Base-by-base conservation (phyloP, 2,329 filamentous ascomycete species). In the Cordyceps javanica region DNA sequence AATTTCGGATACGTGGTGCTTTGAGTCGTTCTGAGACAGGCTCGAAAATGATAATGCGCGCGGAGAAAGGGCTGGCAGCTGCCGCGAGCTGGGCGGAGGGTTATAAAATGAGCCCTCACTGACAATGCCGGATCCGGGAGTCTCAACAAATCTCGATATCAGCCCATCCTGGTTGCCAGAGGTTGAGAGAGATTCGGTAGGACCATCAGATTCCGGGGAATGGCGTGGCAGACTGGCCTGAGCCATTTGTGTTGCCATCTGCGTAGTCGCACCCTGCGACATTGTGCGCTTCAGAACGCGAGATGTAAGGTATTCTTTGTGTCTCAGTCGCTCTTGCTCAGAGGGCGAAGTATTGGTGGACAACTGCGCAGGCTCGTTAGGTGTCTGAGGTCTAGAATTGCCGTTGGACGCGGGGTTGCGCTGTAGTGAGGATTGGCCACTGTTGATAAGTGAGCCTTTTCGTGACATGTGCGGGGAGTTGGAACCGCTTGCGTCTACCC, bases 271-370 rank as follows among this genome's bases (percentile, higher is more conserved):
- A 60, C 81, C 78, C 60, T 83, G 77, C 7, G 84, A 85, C 0
- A 83, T 79, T 10, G 78, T 83, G 62, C 87, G 80, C 66, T 87
- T 82, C 2, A 91, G 76, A 38, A 90, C 71, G 59, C 85, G 79
- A 30, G 86, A 85, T 7, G 87, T 89, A 53, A 89, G 80, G 60
- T 86, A 82, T 64, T 85, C 82, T 60, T 83, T 86, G 65, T 86
- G 85, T 36, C 77, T 75, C 14, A 71, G 66, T 30, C 73, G 75
- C 59, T 77, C 71, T 58, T 72, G 74, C 39, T 75, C 72, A 25
- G 73, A 70, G 21, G 65, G 69, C 54, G 63, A 65, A 61, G 34
- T 52, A 55, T 54, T 57, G 42, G 60, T 57, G n/a, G 60, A 56
- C 11, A 58, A 50, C 44, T 49, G 59, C 11, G 58, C 44, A 46